Conservation (phyloP, 2,329 filamentous ascomycete genomes). For the Alternaria sp. region DNA sequence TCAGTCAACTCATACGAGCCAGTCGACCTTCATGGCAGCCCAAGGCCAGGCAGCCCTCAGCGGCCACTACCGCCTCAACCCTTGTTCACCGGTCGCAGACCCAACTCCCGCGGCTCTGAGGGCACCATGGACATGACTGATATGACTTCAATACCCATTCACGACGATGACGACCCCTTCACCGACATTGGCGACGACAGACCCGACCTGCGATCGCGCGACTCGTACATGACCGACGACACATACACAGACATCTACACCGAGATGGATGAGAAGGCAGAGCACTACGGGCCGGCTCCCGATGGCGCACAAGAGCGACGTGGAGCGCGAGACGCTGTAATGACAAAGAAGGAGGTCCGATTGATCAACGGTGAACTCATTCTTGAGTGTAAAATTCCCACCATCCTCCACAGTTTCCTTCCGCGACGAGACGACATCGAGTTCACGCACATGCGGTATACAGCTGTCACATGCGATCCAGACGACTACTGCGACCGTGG, state of each 20-base stretch:
- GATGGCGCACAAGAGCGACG: slow-evolving; percentile 84
- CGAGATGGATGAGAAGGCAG: slow-evolving; percentile 64
- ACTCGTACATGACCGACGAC: slow-evolving; percentile 67
- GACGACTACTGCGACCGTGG: slow-evolving; percentile 89
- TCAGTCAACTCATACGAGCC: slow-evolving; percentile 80
- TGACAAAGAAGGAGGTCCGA: slow-evolving; percentile 91
- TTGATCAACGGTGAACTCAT: slow-evolving; percentile 98
- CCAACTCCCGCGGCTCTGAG: slow-evolving; percentile 52
- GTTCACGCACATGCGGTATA: slow-evolving; percentile 99
- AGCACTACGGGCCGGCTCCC: slow-evolving; percentile 87
- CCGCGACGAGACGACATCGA: slow-evolving; percentile 91
- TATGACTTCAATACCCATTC: slow-evolving; percentile 73
- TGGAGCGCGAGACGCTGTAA: slow-evolving; percentile 84
- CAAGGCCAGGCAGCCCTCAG: slow-evolving; percentile 84
- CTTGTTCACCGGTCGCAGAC: slow-evolving; percentile 69
- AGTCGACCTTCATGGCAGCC: slow-evolving; percentile 84
- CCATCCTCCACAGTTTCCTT: slow-evolving; percentile 95
- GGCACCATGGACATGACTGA: slow-evolving; percentile 68
- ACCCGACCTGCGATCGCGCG: slow-evolving; percentile 66
- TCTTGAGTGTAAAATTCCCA: slow-evolving; percentile 98
- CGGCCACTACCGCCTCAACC: slow-evolving; percentile 88
- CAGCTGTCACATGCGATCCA: slow-evolving; percentile 96
- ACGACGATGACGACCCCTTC: slow-evolving; percentile 71
- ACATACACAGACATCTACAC: slow-evolving; percentile 61
- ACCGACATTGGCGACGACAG: slow-evolving; percentile 65